phyloP scores from a whole-genome alignment of 1,284 basidiomycete genomes.

The Ceratobasidium papillatum region DNA sequence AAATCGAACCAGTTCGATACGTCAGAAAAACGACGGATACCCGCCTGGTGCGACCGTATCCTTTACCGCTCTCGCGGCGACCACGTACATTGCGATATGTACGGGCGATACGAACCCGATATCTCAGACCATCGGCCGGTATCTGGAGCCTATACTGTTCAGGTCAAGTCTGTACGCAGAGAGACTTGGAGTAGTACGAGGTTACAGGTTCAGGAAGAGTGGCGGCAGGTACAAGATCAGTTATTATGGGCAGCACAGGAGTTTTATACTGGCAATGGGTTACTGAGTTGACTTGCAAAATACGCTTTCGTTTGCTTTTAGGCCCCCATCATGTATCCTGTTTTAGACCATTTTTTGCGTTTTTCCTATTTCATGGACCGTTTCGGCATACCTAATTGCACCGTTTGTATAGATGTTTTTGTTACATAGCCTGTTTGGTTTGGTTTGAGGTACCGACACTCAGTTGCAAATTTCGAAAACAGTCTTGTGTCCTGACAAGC shows the following conservation, averaged over 20 bases:
- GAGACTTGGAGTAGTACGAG: conserved; percentile 66
- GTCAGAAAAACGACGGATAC: conserved; percentile 86
- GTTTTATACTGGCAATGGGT: conserved; percentile 58
- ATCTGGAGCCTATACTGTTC: conserved; percentile 77
- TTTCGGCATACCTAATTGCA: neutral
- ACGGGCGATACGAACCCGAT: conserved; percentile 82
- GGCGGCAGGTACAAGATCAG: conserved; percentile 60
- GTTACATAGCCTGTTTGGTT: neutral
- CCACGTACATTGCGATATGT: conserved; percentile 69
- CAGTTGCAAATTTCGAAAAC: neutral
- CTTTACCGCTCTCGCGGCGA: conserved; percentile 76
- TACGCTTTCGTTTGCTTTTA: conserved; percentile 21
- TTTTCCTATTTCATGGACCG: conserved; percentile 12
- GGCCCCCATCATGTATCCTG: neutral
- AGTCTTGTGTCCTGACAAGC: too few species aligned
- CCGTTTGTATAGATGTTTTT: neutral
- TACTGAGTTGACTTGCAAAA: conserved; percentile 23
- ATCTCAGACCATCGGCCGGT: conserved; percentile 89
- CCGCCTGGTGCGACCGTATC: conserved; percentile 97
- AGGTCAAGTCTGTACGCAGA: conserved; percentile 73
- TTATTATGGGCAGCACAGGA: conserved; percentile 61
- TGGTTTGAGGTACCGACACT: neutral
- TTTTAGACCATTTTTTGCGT: neutral
- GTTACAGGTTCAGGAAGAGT: conserved; percentile 63
- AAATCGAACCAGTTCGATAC: conserved; percentile 82